Evolutionary conservation across 2,329 filamentous ascomycete species (phyloP).

Genomic region (Hypoxylon sp.): DNA sequence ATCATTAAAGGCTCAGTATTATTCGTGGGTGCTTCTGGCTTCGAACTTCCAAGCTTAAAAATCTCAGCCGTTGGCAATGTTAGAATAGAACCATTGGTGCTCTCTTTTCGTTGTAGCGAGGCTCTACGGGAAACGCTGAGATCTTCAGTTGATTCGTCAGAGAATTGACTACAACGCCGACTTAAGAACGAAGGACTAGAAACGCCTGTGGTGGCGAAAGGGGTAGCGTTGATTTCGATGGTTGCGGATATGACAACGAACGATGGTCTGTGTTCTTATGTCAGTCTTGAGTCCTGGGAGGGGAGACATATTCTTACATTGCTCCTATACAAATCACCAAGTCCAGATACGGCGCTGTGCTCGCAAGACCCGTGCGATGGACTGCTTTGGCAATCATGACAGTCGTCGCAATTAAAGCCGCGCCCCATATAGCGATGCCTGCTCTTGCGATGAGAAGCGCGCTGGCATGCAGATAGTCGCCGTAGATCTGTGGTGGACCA

Average conservation of each 20-base stretch:
- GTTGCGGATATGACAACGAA: slow-evolving; percentile 44
- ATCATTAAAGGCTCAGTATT: slow-evolving; percentile 3
- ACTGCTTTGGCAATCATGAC: slow-evolving; percentile 40
- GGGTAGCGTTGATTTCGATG: slow-evolving; percentile 43
- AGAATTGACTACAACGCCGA: slow-evolving; percentile 37
- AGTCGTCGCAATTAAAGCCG: slow-evolving; percentile 43
- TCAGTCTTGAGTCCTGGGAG: slow-evolving; percentile 6
- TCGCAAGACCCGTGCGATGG: slow-evolving; percentile 32
- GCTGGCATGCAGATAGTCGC: slow-evolving; percentile 44
- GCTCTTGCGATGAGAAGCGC: slow-evolving; percentile 45
- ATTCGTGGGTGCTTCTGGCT: not conserved
- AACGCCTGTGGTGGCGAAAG: slow-evolving; percentile 43
- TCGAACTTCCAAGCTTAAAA: slow-evolving; percentile 27
- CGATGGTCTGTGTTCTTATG: slow-evolving; percentile 35
- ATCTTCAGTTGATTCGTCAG: slow-evolving; percentile 39
- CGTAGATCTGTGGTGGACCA: slow-evolving; percentile 43
- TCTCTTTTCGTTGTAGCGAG: slow-evolving; percentile 39
- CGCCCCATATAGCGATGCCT: slow-evolving; percentile 44
- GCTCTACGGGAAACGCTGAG: slow-evolving; percentile 41
- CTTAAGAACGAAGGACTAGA: slow-evolving; percentile 40
- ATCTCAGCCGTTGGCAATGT: slow-evolving; percentile 40
- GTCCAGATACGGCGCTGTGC: slow-evolving; percentile 45
- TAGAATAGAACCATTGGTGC: slow-evolving; percentile 35
- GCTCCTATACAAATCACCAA: slow-evolving; percentile 45
- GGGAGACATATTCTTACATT: slow-evolving; percentile 39